Evolutionary conservation across 768 basidiomycete species (phyloP).

Genomic region (Neoboletus magnificus): DNA sequence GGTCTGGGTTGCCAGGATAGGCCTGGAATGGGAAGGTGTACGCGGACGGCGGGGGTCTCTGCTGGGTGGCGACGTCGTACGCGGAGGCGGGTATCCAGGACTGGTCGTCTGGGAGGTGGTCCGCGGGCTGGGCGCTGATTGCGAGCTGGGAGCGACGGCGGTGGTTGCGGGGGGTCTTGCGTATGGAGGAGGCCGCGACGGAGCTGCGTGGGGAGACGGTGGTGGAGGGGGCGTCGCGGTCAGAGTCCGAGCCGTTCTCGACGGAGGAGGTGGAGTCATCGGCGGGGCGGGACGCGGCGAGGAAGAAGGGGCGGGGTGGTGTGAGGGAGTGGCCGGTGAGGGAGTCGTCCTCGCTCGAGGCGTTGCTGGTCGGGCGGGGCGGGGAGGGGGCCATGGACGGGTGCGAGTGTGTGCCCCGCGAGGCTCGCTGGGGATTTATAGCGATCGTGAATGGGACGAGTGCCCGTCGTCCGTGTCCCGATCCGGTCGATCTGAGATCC

Average conservation of each 20-base stretch:
- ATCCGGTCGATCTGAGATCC: conserved; percentile 17
- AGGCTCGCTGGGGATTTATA: background rate
- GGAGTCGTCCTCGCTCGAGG: conserved; percentile 30
- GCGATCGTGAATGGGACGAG: background rate
- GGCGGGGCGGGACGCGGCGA: conserved; percentile 18
- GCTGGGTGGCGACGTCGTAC: conserved; percentile 5
- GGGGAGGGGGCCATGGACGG: too few relatives aligned
- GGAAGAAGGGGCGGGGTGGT: conserved; percentile 39
- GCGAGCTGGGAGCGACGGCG: conserved; percentile 28
- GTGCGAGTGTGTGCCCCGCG: too few relatives aligned
- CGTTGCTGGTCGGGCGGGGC: conserved; percentile 13
- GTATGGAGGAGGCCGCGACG: conserved; percentile 4
- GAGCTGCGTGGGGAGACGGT: conserved; percentile 17
- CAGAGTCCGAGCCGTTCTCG: conserved; percentile 31
- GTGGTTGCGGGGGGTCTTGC: conserved; percentile 20
- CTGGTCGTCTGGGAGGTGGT: conserved; percentile 11
- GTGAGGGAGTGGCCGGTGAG: conserved; percentile 9
- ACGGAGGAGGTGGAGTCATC: conserved; percentile 24
- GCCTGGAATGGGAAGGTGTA: conserved; percentile 54
- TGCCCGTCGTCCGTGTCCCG: background rate
- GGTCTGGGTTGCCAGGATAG: conserved; percentile 65
- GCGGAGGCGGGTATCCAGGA: conserved; percentile 13
- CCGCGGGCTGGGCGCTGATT: conserved; percentile 16
- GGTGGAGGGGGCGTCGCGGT: conserved; percentile 22
- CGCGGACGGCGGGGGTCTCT: conserved; percentile 39